phyloP scores from a whole-genome alignment of 1,139 yeast genomes.

The Kodamaea sp. region DNA sequence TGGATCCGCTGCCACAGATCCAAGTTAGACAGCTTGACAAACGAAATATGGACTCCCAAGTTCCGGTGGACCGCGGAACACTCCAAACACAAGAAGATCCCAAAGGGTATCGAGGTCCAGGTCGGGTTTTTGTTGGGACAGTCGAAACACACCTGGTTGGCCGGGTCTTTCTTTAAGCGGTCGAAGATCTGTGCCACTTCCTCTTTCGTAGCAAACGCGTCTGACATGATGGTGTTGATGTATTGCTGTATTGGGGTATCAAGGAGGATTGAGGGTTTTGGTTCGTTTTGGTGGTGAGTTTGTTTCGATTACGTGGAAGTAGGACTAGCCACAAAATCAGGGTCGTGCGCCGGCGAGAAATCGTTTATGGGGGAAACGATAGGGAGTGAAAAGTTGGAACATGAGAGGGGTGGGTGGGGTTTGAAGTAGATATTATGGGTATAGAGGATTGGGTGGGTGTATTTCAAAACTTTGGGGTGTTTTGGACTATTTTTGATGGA shows the following conservation, averaged over 20 bases:
- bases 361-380: no score
- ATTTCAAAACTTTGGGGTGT: no score
- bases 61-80: slow-evolving; percentile 53
- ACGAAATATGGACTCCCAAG: slow-evolving; percentile 51
- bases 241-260: neutral
- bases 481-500: no score
- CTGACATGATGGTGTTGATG: slow-evolving; percentile 9
- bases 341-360: slow-evolving; percentile 6
- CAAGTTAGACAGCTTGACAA: slow-evolving; percentile 85
- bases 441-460: no score
- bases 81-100: slow-evolving; percentile 48
- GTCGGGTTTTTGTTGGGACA: slow-evolving; percentile 53
- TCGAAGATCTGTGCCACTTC: slow-evolving; percentile 63
- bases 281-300: neutral
- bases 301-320: slow-evolving; percentile 7
- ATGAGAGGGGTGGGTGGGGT: no score
- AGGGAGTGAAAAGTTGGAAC: no score
- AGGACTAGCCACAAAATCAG: neutral
- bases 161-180: slow-evolving; percentile 61
- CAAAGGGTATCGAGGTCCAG: slow-evolving; percentile 54
- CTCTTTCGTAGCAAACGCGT: slow-evolving; percentile 54
- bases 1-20: slow-evolving; percentile 90
- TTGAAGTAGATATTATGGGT: no score
- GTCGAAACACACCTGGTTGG: slow-evolving; percentile 80
- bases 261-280: slow-evolving; percentile 4